phyloP scores from a whole-genome alignment of 75 land plant genomes.

The Chamaecyparis obtusa region DNA sequence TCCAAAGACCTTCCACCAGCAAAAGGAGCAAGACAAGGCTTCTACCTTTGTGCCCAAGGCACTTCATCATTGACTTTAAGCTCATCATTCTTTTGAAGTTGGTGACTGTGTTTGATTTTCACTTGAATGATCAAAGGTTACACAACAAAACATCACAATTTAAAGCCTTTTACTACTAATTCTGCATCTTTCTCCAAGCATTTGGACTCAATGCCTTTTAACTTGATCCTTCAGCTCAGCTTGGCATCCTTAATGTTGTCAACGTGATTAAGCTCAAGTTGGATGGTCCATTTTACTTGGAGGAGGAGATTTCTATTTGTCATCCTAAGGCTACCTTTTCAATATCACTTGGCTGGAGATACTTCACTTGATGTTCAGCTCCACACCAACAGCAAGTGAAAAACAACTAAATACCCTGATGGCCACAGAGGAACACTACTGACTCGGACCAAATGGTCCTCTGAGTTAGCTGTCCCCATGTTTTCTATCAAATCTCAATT shows the following conservation, averaged over 20 bases:
- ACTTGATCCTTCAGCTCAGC: background rate
- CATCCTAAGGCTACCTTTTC: background rate
- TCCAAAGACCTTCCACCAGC: background rate
- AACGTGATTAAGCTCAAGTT: background rate
- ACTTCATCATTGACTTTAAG: background rate
- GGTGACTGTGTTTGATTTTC: background rate
- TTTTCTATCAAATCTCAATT: background rate
- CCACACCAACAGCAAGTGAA: background rate
- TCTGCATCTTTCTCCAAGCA: background rate
- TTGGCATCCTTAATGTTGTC: background rate
- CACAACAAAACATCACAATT: background rate
- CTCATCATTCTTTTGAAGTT: background rate
- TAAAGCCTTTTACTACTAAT: background rate
- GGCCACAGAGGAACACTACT: background rate
- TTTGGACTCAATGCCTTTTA: background rate
- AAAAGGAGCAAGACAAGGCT: background rate
- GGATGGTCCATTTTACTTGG: background rate
- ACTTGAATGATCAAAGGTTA: background rate
- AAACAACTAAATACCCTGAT: background rate
- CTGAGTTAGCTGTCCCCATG: background rate
- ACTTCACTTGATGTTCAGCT: background rate
- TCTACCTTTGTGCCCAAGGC: background rate
- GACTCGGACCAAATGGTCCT: background rate
- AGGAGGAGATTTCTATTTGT: background rate
- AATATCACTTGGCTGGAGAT: background rate